Evolutionary conservation across 176 grass and related monocot genomes (phyloP).

Genomic region (Dactylis glomerata): DNA sequence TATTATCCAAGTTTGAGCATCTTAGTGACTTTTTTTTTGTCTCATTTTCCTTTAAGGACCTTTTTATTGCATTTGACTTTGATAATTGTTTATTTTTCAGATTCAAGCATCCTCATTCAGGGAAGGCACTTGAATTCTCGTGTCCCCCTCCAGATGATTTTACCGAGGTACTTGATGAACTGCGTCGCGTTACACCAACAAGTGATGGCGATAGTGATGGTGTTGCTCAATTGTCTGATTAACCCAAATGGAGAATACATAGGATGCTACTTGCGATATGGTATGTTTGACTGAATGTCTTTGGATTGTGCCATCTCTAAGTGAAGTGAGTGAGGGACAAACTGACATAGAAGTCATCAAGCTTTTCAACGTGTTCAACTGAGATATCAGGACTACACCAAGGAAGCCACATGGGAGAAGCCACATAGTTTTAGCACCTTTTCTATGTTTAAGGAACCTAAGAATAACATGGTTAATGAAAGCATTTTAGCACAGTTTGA

Average conservation of each 20-base stretch:
- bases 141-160: slow-evolving; percentile 76
- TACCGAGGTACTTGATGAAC: slow-evolving; percentile 45
- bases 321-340: slow-evolving; percentile 31
- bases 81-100: slow-evolving; percentile 30
- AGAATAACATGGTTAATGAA: not conserved
- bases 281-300: not conserved
- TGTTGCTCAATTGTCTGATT: not conserved
- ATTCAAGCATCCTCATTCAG: slow-evolving; percentile 80
- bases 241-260: not conserved
- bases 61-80: not conserved
- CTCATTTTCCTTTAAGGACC: not conserved
- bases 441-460: not conserved
- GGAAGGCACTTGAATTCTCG: slow-evolving; percentile 69
- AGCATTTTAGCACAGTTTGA: not conserved
- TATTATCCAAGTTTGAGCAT: not conserved
- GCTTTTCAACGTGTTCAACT: slow-evolving; percentile 30
- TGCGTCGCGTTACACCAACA: slow-evolving; percentile 23
- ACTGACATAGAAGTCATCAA: slow-evolving; percentile 18
- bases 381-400: slow-evolving; percentile 8
- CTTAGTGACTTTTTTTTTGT: not conserved
- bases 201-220: not conserved
- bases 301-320: slow-evolving; percentile 18
- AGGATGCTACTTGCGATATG: not conserved
- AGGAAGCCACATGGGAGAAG: slow-evolving; percentile 19
- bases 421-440: not conserved